Conservation (phyloP, 805 yeast species). For the Wickerhamiella vanderwaltii region DNA sequence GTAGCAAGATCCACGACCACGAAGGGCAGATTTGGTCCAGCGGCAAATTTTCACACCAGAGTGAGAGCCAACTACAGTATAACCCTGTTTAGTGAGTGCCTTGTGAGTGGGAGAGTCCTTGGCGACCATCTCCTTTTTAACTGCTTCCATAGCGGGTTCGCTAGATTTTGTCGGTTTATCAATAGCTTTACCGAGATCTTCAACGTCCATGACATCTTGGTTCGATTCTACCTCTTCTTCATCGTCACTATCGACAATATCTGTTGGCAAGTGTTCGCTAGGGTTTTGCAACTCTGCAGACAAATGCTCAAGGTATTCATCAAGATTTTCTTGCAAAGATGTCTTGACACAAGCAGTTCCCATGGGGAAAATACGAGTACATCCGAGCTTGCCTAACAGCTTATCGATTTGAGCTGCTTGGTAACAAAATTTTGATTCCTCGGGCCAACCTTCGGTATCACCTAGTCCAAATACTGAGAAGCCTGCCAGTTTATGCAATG, state of each 20-base stretch:
- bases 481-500: constrained; percentile 56
- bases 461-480: constrained; percentile 82
- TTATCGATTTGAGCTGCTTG: constrained; percentile 68
- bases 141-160: constrained; percentile 18
- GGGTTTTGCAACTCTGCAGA: constrained; percentile 50
- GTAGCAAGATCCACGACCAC: constrained; percentile 92
- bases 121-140: constrained; percentile 74
- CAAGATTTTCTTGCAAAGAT: constrained; percentile 40
- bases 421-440: constrained; percentile 59
- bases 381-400: constrained; percentile 74
- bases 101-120: constrained; percentile 79
- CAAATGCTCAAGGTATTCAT: constrained; percentile 56
- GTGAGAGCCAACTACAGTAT: constrained; percentile 84
- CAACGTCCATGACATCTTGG: constrained; percentile 54
- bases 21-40: constrained; percentile 89
- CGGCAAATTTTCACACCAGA: constrained; percentile 92
- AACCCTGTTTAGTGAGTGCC: constrained; percentile 84
- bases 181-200: constrained; percentile 66
- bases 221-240: constrained; percentile 33
- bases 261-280: constrained; percentile 48
- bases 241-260: constrained; percentile 45
- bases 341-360: constrained; percentile 75
- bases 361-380: constrained; percentile 66
- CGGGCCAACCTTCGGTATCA: constrained; percentile 73
- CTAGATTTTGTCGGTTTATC: not conserved